phyloP scores from a whole-genome alignment of 2,329 filamentous ascomycete species.

The Anthostomella pinea region DNA sequence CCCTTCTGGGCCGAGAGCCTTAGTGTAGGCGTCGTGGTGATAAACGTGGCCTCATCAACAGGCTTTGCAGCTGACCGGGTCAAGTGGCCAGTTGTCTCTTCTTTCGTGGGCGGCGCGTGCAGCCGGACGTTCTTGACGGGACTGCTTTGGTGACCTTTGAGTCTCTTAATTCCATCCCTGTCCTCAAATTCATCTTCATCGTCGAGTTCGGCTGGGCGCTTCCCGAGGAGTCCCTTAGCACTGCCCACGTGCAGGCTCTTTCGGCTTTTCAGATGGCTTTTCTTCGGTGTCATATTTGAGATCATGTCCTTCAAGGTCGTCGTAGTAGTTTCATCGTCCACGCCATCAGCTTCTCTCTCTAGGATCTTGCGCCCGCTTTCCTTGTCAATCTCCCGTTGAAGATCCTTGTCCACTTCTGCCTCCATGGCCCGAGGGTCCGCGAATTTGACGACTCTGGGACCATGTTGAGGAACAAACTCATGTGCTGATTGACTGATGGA shows the following conservation, averaged over 20 bases:
- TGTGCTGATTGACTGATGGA: slow-evolving; percentile 68
- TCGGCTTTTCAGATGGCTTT: slow-evolving; percentile 61
- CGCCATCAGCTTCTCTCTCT: slow-evolving; percentile 49
- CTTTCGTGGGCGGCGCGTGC: slow-evolving; percentile 65
- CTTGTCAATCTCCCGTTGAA: slow-evolving; percentile 57
- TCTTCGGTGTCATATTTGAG: slow-evolving; percentile 72
- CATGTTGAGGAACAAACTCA: slow-evolving; percentile 57
- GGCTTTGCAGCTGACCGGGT: slow-evolving; percentile 49
- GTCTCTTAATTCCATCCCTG: slow-evolving; percentile 61
- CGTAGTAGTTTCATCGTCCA: slow-evolving; percentile 59
- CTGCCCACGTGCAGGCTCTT: slow-evolving; percentile 77
- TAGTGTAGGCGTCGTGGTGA: slow-evolving; percentile 40
- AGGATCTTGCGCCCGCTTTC: slow-evolving; percentile 58
- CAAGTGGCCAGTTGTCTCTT: slow-evolving; percentile 60
- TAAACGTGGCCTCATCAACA: slow-evolving; percentile 37
- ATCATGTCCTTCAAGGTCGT: slow-evolving; percentile 75
- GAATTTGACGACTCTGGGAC: slow-evolving; percentile 55
- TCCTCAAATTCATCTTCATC: slow-evolving; percentile 57
- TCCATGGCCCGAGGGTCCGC: slow-evolving; percentile 62
- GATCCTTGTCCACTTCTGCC: slow-evolving; percentile 61
- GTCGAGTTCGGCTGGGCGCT: slow-evolving; percentile 68
- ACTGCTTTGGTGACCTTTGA: slow-evolving; percentile 69
- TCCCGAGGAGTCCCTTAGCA: slow-evolving; percentile 70
- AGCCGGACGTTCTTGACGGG: slow-evolving; percentile 74
- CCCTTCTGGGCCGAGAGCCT: slow-evolving; percentile 48